phyloP scores from a whole-genome alignment of 2,329 filamentous ascomycete genomes.

The Cadophora luteo-olivacea region DNA sequence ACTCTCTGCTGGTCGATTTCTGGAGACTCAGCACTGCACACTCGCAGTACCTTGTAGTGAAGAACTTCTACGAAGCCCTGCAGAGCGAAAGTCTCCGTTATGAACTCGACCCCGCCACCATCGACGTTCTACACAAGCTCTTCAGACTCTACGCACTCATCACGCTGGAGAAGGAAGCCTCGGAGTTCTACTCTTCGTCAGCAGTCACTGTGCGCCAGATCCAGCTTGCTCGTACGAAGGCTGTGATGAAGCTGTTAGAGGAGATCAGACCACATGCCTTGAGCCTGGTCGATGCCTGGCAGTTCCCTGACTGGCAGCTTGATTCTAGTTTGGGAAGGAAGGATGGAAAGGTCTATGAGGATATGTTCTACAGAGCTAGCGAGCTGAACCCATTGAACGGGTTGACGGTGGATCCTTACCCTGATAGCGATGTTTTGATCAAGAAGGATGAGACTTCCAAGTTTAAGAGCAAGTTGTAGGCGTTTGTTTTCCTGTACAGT shows the following conservation, averaged over 20 bases:
- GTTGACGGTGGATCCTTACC: slow-evolving; percentile 75
- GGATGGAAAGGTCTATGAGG: slow-evolving; percentile 80
- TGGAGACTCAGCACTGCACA: slow-evolving; percentile 78
- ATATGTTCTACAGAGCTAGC: slow-evolving; percentile 75
- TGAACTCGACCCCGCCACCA: slow-evolving; percentile 63
- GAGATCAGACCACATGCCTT: slow-evolving; percentile 78
- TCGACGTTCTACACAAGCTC: slow-evolving; percentile 66
- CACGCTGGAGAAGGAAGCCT: slow-evolving; percentile 72
- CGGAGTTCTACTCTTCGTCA: slow-evolving; percentile 74
- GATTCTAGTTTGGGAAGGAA: slow-evolving; percentile 73
- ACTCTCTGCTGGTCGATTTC: slow-evolving; percentile 78
- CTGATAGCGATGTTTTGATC: slow-evolving; percentile 64
- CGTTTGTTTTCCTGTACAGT: slow-evolving; percentile 4
- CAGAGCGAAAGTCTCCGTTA: slow-evolving; percentile 58
- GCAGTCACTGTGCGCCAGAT: slow-evolving; percentile 78
- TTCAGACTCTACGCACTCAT: slow-evolving; percentile 70
- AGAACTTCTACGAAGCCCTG: slow-evolving; percentile 78
- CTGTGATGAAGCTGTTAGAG: slow-evolving; percentile 72
- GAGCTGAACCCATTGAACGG: slow-evolving; percentile 77
- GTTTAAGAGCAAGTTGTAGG: slow-evolving; percentile 58
- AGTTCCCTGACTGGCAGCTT: slow-evolving; percentile 79
- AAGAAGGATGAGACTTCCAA: slow-evolving; percentile 60
- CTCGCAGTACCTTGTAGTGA: slow-evolving; percentile 79
- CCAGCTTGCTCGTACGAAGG: slow-evolving; percentile 68
- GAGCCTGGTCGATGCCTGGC: slow-evolving; percentile 75